Conservation (phyloP, 345 rosid genomes). For the Lepidium didymum region DNA sequence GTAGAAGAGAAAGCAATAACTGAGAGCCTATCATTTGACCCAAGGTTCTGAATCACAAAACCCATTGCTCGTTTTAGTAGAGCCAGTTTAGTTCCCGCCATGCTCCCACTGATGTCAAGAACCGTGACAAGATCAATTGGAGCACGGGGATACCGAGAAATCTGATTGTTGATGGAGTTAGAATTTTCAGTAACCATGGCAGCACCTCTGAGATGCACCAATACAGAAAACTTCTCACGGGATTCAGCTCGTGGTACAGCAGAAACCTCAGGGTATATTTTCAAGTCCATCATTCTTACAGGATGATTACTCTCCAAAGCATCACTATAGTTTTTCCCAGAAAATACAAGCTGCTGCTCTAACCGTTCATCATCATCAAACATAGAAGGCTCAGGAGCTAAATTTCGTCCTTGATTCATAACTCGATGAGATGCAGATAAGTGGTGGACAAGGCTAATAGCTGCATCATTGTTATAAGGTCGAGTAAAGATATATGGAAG, state of each 20-base stretch:
- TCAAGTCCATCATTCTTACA: constrained; percentile 47
- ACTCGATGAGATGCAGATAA: constrained; percentile 56
- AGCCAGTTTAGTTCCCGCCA: constrained; percentile 97
- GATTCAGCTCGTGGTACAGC: constrained; percentile 43
- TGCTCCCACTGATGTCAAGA: constrained; percentile 95
- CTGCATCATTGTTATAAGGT: constrained; percentile 40
- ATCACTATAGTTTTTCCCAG: constrained; percentile 33
- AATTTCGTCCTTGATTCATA: constrained; percentile 45
- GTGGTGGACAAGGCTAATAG: constrained; percentile 44
- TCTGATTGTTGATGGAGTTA: constrained; percentile 31
- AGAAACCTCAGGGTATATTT: constrained; percentile 67
- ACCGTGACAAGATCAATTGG: constrained; percentile 85
- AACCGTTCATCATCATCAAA: constrained; percentile 74
- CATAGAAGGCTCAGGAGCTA: constrained; percentile 57
- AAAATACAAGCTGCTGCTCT: constrained; percentile 38
- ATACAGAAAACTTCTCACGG: constrained; percentile 54
- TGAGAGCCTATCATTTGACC: constrained; percentile 83
- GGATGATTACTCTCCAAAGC: constrained; percentile 21
- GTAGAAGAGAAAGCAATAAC: constrained; percentile 96
- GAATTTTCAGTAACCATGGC: constrained; percentile 32
- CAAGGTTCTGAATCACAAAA: constrained; percentile 93
- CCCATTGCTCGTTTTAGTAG: constrained; percentile 98
- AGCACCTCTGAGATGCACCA: constrained; percentile 80
- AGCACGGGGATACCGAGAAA: constrained; percentile 51
- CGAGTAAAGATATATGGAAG: constrained; percentile 36